These are phyloP conservation scores for Phytomonas sp. DNA, from an alignment of 208 protist species.

Conservation along the genomic window DNA sequence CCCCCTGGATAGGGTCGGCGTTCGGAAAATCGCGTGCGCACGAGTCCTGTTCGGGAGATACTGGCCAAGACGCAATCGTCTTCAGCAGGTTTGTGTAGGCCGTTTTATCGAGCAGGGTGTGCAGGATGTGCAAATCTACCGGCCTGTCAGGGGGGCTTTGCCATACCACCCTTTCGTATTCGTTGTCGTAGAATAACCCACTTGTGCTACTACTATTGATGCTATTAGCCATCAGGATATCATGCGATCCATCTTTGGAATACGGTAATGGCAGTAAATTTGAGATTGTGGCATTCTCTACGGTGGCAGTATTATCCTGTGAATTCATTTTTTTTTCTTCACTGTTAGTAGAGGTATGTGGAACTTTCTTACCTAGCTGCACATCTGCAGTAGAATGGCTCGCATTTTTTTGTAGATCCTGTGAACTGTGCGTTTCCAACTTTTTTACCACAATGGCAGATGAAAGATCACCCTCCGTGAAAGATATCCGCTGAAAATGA, in stretches of 20 bases:
- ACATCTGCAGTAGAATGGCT: background rate
- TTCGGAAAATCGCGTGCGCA: background rate
- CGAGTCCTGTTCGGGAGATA: background rate
- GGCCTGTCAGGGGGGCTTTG: constrained; percentile 10
- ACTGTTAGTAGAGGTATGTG: background rate
- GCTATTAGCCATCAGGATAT: too few relatives aligned
- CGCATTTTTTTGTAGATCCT: background rate
- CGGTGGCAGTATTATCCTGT: background rate
- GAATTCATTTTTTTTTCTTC: background rate
- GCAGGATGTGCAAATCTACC: constrained; percentile 12
- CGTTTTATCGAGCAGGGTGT: constrained; percentile 8
- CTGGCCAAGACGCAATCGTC: background rate
- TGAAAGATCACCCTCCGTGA: background rate
- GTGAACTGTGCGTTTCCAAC: background rate
- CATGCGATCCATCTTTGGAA: background rate
- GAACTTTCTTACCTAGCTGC: background rate
- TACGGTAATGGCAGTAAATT: background rate
- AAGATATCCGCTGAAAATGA: background rate
- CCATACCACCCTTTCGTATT: constrained; percentile 21
- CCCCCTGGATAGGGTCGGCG: background rate
- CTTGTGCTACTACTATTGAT: background rate
- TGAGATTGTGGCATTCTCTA: background rate
- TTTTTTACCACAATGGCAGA: background rate
- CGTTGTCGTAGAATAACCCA: background rate
- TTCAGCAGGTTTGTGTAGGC: constrained; percentile 8